Evolutionary conservation across 768 basidiomycete species (phyloP), one percentile per base, ranked within the genome.

Genomic region (Trametes sanguinea): DNA sequence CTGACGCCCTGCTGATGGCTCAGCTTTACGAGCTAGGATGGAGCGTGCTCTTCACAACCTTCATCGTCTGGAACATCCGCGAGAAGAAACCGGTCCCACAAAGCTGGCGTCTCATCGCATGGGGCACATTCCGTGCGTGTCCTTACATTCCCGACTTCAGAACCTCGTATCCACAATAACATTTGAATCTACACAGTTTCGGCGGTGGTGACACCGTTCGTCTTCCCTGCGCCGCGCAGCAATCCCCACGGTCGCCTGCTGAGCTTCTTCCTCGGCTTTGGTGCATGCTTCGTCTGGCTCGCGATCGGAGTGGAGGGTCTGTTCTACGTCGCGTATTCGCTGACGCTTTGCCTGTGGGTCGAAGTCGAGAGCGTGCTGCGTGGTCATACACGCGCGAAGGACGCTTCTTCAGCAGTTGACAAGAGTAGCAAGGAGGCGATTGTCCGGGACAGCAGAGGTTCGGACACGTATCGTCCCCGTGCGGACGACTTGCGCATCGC

Each of bases 231-330:
- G 17, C 57, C 60, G 3, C 42, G 33, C 32, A 73, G 73, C 29
- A 78, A 74, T 4, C 73, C 81, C 2, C 72, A 73, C 53, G 81
- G 85, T 1, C 86, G 82, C 67, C 76, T 88, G 13, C 73, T 87
- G 35, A 77, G 79, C 32, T 84, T 85, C 67, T 90, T 90, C 71
- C 80, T 92, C 47, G 84, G 85, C 6, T 89, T 93, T 63, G 83
- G 84, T 0, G 86, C 87, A 3, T 87, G 85, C 67, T 94, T 94
- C 62, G 80, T 92, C 39, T 80, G 92, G 40, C 80, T 95, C 16
- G 91, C 92, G 2, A 90, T 94, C 71, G 89, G 88, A 60, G 84
- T 88, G 27, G 93, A 94, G 69, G 89, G 87, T 0, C 77, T 93
- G 13, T 94, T 95, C 73, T 93, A 87, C 67, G 76, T 83, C n/a